A percentile compares a stretch with the other conserved stretches of the same genome.
These are phyloP conservation scores for Diospyros kaki DNA, from an alignment of 148 eudicot species.

Conservation along the genomic window DNA sequence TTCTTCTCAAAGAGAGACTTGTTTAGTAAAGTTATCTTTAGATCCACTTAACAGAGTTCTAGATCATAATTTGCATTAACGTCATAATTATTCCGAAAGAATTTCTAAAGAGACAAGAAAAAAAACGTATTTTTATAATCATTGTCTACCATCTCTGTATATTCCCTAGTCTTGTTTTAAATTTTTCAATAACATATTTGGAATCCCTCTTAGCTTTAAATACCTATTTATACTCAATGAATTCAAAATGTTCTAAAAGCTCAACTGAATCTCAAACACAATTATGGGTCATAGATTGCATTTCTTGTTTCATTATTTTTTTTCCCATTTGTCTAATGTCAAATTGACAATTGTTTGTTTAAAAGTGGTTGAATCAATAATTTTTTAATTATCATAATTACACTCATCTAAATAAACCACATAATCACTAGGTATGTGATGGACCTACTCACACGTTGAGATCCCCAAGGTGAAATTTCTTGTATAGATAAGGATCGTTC, in stretches of 20 bases:
- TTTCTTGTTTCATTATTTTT: conserved; percentile 1
- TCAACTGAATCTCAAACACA: conserved; percentile 1
- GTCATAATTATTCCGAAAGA: too few relatives aligned
- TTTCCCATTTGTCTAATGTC: background rate
- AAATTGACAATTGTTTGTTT: background rate
- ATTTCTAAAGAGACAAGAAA: too few relatives aligned
- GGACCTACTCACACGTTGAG: background rate
- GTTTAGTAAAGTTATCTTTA: too few relatives aligned
- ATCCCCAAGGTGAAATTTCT: background rate
- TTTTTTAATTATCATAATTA: background rate
- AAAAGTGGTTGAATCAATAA: background rate
- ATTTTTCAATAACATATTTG: background rate
- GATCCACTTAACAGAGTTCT: too few relatives aligned
- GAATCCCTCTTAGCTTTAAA: conserved; percentile 15
- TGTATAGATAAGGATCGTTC: background rate
- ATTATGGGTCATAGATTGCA: background rate
- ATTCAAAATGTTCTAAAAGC: background rate
- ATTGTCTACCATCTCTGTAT: too few relatives aligned
- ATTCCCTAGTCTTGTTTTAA: background rate
- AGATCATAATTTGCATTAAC: too few relatives aligned
- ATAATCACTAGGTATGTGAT: background rate
- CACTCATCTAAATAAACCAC: background rate
- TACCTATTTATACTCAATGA: background rate
- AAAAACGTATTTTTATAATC: too few relatives aligned
- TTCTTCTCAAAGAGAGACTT: too few relatives aligned